phyloP scores from a whole-genome alignment of 176 grass and related monocot species.

The Triticum urartu region DNA sequence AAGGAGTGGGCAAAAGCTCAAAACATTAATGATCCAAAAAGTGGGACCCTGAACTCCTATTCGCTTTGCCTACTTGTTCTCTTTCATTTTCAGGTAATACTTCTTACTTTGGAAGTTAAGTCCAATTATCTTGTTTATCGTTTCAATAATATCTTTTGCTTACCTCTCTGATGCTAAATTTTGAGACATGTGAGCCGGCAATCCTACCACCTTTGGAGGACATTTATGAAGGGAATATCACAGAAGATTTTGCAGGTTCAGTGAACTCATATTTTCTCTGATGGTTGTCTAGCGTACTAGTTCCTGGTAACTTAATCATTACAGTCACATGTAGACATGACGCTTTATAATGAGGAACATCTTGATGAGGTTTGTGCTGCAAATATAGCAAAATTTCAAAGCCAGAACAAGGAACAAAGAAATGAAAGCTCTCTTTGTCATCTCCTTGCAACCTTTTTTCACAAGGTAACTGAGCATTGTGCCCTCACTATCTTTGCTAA shows the following conservation, averaged over 20 bases:
- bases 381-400: conserved; percentile 65
- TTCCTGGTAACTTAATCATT: conserved; percentile 30
- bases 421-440: conserved; percentile 66
- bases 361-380: conserved; percentile 60
- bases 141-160: conserved; percentile 20
- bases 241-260: conserved; percentile 59
- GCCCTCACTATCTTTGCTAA: conserved; percentile 10
- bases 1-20: conserved; percentile 99
- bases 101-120: conserved; percentile 25
- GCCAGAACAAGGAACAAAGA: conserved; percentile 34
- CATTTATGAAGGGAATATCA: conserved; percentile 72
- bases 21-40: conserved; percentile 88
- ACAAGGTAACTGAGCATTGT: conserved; percentile 52
- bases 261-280: not conserved
- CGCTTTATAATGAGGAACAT: conserved; percentile 35
- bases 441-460: conserved; percentile 73
- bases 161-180: not conserved
- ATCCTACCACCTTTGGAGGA: conserved; percentile 85
- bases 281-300: conserved; percentile 6
- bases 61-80: conserved; percentile 89
- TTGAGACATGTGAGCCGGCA: conserved; percentile 67
- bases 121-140: not conserved
- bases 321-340: conserved; percentile 43
- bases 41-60: conserved; percentile 84
- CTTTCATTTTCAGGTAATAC: conserved; percentile 90